Percentiles rank a stretch among this genome's conserved stretches.
Evolutionary conservation across 2,329 filamentous ascomycete species (phyloP).

Genomic region (Epichloe sp.): DNA sequence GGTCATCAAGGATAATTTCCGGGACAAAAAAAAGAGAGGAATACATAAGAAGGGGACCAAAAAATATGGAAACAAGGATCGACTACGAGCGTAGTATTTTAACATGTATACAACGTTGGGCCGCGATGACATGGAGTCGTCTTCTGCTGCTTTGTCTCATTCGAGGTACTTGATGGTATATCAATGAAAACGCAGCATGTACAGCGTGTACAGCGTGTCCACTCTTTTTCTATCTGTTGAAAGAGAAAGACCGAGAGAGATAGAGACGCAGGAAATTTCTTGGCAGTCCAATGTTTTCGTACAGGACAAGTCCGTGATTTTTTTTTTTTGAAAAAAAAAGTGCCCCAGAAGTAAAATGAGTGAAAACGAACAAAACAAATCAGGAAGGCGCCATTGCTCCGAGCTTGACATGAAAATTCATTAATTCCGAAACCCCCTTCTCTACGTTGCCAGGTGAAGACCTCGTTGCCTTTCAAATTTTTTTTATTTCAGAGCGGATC

Average conservation of each 20-base stretch:
- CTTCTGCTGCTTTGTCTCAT: neutral
- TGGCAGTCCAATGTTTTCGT: neutral
- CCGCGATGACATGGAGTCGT: neutral
- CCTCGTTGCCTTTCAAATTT: too few species aligned
- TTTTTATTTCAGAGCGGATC: neutral
- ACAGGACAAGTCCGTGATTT: neutral
- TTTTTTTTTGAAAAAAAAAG: neutral
- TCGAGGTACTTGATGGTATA: neutral
- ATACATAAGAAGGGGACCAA: neutral
- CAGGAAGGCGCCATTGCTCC: neutral
- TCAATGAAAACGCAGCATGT: neutral
- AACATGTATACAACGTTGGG: neutral
- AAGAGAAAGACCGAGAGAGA: neutral
- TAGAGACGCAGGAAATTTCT: neutral
- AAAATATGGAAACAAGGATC: neutral
- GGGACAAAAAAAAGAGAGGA: too few species aligned
- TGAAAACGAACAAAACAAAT: neutral
- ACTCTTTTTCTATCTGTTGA: neutral
- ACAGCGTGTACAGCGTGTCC: too few species aligned
- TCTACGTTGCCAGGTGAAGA: too few species aligned
- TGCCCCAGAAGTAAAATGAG: neutral
- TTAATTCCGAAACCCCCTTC: neutral
- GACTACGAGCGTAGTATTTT: neutral
- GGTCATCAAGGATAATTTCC: neutral
- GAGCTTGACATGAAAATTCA: neutral